phyloP scores from a whole-genome alignment of 2,329 filamentous ascomycete genomes.

The Pyricularia pennisetigena region DNA sequence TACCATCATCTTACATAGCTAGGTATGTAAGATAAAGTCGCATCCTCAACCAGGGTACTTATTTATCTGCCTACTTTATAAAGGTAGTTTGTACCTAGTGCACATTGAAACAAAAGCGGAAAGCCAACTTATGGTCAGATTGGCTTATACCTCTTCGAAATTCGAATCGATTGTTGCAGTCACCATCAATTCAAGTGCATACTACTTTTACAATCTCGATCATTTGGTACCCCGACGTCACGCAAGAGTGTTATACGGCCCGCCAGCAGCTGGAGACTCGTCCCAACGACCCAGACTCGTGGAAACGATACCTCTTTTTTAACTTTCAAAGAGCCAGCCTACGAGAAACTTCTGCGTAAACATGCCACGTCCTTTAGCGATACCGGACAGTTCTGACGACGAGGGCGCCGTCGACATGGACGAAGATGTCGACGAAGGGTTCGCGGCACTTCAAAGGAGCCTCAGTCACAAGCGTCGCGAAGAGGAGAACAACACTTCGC shows the following conservation, averaged over 20 bases:
- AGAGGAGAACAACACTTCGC: constrained; percentile 15
- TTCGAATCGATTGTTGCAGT: not conserved
- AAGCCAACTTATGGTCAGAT: not conserved
- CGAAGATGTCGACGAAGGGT: constrained; percentile 20
- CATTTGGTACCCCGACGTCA: not conserved
- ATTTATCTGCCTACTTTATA: not conserved
- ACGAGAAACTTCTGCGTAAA: not conserved
- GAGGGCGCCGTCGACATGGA: constrained; percentile 15
- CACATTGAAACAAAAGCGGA: not conserved
- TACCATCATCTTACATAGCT: not conserved
- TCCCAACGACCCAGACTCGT: not conserved
- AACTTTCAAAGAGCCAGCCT: not conserved
- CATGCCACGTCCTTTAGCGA: not conserved
- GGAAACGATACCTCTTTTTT: not conserved
- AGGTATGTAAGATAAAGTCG: not conserved
- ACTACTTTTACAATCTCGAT: not conserved
- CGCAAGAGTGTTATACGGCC: not conserved
- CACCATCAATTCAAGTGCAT: not conserved
- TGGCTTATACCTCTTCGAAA: not conserved
- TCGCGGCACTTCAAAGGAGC: constrained; percentile 24
- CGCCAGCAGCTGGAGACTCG: not conserved
- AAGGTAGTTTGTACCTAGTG: no score
- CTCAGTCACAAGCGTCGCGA: constrained; percentile 28
- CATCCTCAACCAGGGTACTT: not conserved
- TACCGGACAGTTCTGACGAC: not conserved